These are phyloP conservation scores for Bullera alba DNA, from an alignment of 768 basidiomycete genomes.

Conservation along the genomic window DNA sequence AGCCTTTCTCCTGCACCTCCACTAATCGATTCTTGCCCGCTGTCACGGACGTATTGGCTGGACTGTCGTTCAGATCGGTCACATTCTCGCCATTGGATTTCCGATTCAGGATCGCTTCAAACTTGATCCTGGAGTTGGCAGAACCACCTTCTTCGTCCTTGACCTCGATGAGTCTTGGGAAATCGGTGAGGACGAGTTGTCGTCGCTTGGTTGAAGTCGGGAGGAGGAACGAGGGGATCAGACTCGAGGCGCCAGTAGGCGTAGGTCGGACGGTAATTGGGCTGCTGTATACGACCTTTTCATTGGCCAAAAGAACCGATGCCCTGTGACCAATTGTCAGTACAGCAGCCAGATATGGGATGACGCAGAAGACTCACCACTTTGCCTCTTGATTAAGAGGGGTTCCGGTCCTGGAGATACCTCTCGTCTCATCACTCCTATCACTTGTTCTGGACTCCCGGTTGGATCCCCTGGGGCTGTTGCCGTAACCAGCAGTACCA, in stretches of 20 bases:
- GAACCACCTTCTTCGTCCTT: slow-evolving; percentile 31
- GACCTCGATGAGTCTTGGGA: slow-evolving; percentile 40
- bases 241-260: slow-evolving; percentile 6
- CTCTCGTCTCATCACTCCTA: slow-evolving; percentile 10
- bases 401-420: slow-evolving; percentile 3
- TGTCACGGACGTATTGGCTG: neutral
- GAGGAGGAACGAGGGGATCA: slow-evolving; percentile 34
- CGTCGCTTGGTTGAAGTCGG: slow-evolving; percentile 24
- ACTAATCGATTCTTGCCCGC: neutral
- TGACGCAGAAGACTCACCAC: slow-evolving; percentile 4
- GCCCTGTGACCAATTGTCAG: slow-evolving; percentile 15
- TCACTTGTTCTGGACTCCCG: slow-evolving; percentile 22
- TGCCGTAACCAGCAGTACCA: neutral
- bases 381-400: neutral
- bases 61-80: neutral
- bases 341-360: neutral
- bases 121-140: slow-evolving; percentile 1
- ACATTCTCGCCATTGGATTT: slow-evolving; percentile 2
- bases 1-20: neutral
- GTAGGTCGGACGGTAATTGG: slow-evolving; percentile 22
- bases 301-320: slow-evolving; percentile 30
- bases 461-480: slow-evolving; percentile 13
- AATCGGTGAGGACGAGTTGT: slow-evolving; percentile 34
- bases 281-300: slow-evolving; percentile 31
- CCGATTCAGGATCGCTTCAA: neutral